These are phyloP conservation scores for Colletotrichum spinosum DNA, from an alignment of 2,329 filamentous ascomycete species.

Conservation along the genomic window DNA sequence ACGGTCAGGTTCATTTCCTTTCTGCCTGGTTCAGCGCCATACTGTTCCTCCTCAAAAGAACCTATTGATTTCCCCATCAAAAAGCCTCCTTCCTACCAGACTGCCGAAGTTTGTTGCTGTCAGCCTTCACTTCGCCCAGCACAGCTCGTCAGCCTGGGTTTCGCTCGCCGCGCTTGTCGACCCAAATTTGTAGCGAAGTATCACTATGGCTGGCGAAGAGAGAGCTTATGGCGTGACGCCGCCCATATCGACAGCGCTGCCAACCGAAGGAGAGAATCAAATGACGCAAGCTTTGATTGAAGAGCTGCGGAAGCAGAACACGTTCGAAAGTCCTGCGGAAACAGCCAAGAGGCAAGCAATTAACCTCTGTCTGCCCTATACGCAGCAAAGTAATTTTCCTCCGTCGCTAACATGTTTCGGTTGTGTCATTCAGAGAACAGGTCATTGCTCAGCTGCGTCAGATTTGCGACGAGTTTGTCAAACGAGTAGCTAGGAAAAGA, in stretches of 20 bases:
- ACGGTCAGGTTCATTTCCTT: too few relatives aligned
- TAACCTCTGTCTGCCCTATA: background rate
- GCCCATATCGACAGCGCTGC: constrained; percentile 82
- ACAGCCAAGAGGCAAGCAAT: constrained; percentile 79
- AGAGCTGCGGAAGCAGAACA: constrained; percentile 89
- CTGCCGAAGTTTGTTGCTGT: too few relatives aligned
- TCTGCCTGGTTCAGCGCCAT: too few relatives aligned
- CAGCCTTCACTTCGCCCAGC: too few relatives aligned
- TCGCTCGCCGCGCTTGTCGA: background rate
- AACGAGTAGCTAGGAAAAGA: constrained; percentile 79
- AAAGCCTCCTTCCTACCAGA: too few relatives aligned
- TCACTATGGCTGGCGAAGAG: constrained; percentile 52
- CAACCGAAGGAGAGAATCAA: constrained; percentile 80
- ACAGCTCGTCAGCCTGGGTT: too few relatives aligned
- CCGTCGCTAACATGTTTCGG: background rate
- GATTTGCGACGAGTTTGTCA: constrained; percentile 89
- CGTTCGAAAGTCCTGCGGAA: constrained; percentile 87
- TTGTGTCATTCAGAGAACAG: constrained; percentile 62
- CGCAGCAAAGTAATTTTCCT: background rate
- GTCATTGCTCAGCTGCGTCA: constrained; percentile 82
- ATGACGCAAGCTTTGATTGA: constrained; percentile 83
- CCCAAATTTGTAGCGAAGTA: constrained; percentile 2
- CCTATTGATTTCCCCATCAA: too few relatives aligned
- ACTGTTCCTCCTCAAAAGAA: too few relatives aligned
- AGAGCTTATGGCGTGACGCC: constrained; percentile 77